Conservation (phyloP, 805 yeast genomes). For the Candida sakaeoensis region DNA sequence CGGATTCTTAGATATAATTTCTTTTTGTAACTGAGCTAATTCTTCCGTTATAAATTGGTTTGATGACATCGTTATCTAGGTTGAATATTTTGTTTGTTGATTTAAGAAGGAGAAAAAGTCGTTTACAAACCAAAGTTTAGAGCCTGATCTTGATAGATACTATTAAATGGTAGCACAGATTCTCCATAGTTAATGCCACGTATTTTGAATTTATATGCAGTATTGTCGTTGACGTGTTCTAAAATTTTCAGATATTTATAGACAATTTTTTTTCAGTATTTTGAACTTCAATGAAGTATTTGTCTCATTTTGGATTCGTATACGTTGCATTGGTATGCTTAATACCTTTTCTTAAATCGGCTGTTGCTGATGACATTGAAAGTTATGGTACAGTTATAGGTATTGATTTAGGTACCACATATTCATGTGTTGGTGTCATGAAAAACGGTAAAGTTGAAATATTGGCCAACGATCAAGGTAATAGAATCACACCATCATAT, state of each 20-base stretch:
- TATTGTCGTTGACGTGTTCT: conserved; percentile 5
- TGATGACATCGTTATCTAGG: conserved; percentile 5
- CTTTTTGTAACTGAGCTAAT: conserved; percentile 60
- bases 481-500: conserved; percentile 95
- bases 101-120: neutral
- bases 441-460: conserved; percentile 85
- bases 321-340: conserved; percentile 31
- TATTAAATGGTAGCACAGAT: neutral
- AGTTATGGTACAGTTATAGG: conserved; percentile 56
- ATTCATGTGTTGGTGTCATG: conserved; percentile 85
- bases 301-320: conserved; percentile 29
- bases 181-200: conserved; percentile 5
- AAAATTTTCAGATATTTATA: neutral
- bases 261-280: conserved; percentile 1
- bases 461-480: conserved; percentile 97
- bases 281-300: conserved; percentile 4
- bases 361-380: conserved; percentile 24
- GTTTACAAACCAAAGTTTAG: neutral
- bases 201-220: conserved; percentile 7
- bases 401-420: conserved; percentile 96
- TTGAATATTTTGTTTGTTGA: neutral
- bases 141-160: no score
- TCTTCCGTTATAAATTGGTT: conserved; percentile 36
- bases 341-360: conserved; percentile 33
- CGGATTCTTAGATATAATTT: conserved; percentile 51